These are phyloP conservation scores for Apiospora kogelbergensis DNA, from an alignment of 2,329 filamentous ascomycete species.

Conservation along the genomic window DNA sequence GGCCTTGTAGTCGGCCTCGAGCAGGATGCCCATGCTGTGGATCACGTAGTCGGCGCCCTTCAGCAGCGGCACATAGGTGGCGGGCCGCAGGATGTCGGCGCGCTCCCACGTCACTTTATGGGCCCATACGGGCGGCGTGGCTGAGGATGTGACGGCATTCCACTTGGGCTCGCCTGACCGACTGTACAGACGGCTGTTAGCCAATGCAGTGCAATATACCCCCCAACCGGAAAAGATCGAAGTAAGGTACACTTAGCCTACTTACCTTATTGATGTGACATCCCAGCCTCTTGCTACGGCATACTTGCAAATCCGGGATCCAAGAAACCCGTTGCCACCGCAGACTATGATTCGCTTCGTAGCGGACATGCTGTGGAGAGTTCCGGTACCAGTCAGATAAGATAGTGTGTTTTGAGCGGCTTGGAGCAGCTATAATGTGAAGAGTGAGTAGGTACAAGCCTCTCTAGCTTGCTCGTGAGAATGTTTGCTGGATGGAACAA, in stretches of 20 bases:
- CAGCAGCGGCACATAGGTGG: slow-evolving; percentile 75
- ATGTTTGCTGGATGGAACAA: neutral
- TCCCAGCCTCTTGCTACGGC: slow-evolving; percentile 85
- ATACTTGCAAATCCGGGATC: slow-evolving; percentile 85
- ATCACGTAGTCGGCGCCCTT: slow-evolving; percentile 80
- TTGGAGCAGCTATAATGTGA: neutral
- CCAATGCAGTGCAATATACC: neutral
- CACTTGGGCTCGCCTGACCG: slow-evolving; percentile 89
- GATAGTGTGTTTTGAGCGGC: neutral
- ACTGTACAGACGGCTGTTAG: slow-evolving; percentile 44
- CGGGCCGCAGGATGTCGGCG: slow-evolving; percentile 82
- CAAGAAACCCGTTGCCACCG: slow-evolving; percentile 91
- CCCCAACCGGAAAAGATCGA: neutral
- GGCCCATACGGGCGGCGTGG: slow-evolving; percentile 76
- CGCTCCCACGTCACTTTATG: slow-evolving; percentile 82
- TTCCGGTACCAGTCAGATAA: neutral
- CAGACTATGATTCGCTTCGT: slow-evolving; percentile 85
- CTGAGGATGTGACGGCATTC: slow-evolving; percentile 72
- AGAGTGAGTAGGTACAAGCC: neutral
- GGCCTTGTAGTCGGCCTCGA: slow-evolving; percentile 97
- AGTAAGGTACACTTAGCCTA: neutral
- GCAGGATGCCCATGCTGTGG: slow-evolving; percentile 91
- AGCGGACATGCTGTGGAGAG: neutral
- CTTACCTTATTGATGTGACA: slow-evolving; percentile 81
- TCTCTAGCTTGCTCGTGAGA: neutral